These are phyloP conservation scores for Umbelopsis ramanniana DNA, from an alignment of 192 early-diverging fungal species.

Conservation along the genomic window DNA sequence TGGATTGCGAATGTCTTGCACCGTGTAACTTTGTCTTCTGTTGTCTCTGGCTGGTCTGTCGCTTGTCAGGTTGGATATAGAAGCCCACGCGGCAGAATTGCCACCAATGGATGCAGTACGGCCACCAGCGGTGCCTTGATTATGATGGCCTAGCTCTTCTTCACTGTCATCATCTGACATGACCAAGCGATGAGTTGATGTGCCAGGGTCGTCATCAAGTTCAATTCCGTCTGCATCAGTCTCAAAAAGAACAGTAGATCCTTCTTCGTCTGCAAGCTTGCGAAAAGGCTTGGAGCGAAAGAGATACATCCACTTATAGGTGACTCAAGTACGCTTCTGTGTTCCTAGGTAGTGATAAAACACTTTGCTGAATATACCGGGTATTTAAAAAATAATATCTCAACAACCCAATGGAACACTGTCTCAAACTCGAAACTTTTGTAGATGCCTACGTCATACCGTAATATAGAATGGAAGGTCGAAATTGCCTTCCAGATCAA, in stretches of 20 bases:
- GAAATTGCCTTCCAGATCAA: too few species aligned
- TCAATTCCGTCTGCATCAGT: slow-evolving; percentile 7
- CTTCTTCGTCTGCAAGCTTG: slow-evolving; percentile 19
- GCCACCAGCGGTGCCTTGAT: not conserved
- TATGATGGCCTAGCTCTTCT: not conserved
- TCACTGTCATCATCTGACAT: slow-evolving; percentile 10
- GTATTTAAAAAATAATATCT: too few species aligned
- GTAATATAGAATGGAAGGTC: too few species aligned
- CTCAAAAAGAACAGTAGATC: slow-evolving; percentile 17
- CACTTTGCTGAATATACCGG: not conserved
- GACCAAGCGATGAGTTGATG: not conserved
- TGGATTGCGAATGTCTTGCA: slow-evolving; percentile 27
- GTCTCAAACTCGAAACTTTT: too few species aligned
- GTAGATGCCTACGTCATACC: too few species aligned
- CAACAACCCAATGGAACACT: too few species aligned
- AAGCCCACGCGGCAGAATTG: slow-evolving; percentile 8
- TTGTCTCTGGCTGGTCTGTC: not conserved
- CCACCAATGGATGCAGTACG: not conserved
- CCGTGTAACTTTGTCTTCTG: slow-evolving; percentile 7
- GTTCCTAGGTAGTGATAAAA: not conserved
- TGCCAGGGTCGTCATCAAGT: not conserved
- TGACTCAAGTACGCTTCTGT: not conserved
- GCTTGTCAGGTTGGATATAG: slow-evolving; percentile 14
- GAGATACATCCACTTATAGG: slow-evolving; percentile 1
- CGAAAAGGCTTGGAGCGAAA: slow-evolving; percentile 20